phyloP scores from a whole-genome alignment of 2,329 filamentous ascomycete species.

The Epichloe gansuensis region DNA sequence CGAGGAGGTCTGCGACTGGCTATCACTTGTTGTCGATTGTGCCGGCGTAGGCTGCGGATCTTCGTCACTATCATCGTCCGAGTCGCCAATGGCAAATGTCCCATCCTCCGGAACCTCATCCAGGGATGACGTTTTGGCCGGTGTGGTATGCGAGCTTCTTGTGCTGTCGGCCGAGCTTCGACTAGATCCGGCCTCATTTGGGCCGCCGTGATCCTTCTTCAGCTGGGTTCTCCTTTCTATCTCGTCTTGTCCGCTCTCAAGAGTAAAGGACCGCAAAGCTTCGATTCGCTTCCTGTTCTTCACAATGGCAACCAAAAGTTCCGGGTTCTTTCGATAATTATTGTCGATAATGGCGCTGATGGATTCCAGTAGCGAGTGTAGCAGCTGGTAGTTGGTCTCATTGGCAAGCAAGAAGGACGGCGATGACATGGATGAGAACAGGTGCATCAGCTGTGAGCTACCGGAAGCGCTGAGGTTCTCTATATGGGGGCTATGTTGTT shows the following conservation, averaged over 20 bases:
- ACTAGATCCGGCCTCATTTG: slow-evolving; percentile 34
- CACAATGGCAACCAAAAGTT: slow-evolving; percentile 68
- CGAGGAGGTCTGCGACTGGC: slow-evolving; percentile 54
- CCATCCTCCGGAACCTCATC: slow-evolving; percentile 45
- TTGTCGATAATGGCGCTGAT: slow-evolving; percentile 86
- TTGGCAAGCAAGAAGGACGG: slow-evolving; percentile 87
- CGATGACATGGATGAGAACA: slow-evolving; percentile 86
- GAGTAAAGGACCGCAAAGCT: slow-evolving; percentile 71
- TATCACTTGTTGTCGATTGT: slow-evolving; percentile 51
- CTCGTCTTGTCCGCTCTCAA: slow-evolving; percentile 86
- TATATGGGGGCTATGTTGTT: slow-evolving; percentile 80
- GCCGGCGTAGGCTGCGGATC: slow-evolving; percentile 45
- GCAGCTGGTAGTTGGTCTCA: slow-evolving; percentile 73
- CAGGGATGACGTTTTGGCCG: slow-evolving; percentile 15
- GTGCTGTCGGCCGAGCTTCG: slow-evolving; percentile 57
- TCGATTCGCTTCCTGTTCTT: slow-evolving; percentile 76
- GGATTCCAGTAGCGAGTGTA: slow-evolving; percentile 74
- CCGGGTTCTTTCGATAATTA: slow-evolving; percentile 68
- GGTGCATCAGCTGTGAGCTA: slow-evolving; percentile 71
- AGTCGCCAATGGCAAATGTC: slow-evolving; percentile 81
- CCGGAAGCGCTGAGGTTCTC: slow-evolving; percentile 63
- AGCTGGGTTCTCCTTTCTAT: slow-evolving; percentile 67
- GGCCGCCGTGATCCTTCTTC: slow-evolving; percentile 46
- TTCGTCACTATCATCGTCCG: slow-evolving; percentile 52
- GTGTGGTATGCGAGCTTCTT: slow-evolving; percentile 40